Base-by-base conservation (phyloP, 2,329 filamentous ascomycete species). In the Orbilia ellipsospora region DNA sequence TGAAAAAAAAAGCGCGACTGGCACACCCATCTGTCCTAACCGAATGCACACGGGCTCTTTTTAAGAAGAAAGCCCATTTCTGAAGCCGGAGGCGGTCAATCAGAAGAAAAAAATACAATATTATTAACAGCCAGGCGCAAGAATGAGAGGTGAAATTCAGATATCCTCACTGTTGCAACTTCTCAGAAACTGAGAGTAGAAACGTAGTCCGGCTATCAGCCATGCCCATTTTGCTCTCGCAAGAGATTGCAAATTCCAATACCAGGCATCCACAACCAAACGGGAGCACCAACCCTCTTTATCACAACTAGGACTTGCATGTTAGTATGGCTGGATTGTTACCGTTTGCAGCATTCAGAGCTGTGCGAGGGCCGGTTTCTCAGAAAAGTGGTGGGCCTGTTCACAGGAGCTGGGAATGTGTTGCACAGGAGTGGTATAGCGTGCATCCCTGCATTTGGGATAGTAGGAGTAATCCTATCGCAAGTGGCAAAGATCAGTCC, bases 331-430 rank as follows among this genome's bases (percentile, higher is more conserved):
- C 56, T 63, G 62, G 61, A 56, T 55, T 62, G 56, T 62, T 56
- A 64, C 70, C 70, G 70, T 68, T 74, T 74, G 70, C 70, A 55
- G 55, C 40, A 36, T n/a, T 31, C 44, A 48, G 20, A 20, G 64
- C 57, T 48, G 13, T 70, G 57, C 10, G 59, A 55, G 48, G 59
- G 59, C 60, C 57, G 54, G 60, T 36, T 23, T 42, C 23, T n/a
- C 28, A 45, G 31, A 56, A 44, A 51, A 36, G 70, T 59, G 70
- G 63, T 28, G 51, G 23, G 63, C 70, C 63, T 64, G 63, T 26
- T 28, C 44, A 57, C 44, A 74, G 70, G 63, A 74, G 57, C 48
- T 66, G 57, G 63, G 70, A 74, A 74, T 74, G 70, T 63, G 70
- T 74, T 74, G 70, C 70, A 74, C 57, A 74, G 67, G 62, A 63